A percentile compares a stretch with the other conserved stretches of the same genome.
These are phyloP conservation scores for Paracamarosporium sp. DNA, from an alignment of 2,329 filamentous ascomycete species.

Conservation along the genomic window DNA sequence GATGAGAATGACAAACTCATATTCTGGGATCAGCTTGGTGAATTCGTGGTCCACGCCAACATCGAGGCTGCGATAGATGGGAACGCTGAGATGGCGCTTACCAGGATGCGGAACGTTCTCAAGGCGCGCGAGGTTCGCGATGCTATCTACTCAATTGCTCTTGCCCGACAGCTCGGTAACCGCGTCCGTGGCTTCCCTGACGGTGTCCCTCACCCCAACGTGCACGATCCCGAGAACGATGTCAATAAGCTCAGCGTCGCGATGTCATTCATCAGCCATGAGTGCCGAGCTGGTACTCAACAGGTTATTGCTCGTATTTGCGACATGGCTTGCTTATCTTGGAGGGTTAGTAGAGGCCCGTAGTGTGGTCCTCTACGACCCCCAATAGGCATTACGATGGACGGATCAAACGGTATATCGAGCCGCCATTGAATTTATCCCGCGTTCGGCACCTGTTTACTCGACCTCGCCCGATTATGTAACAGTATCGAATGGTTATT, in stretches of 20 bases:
- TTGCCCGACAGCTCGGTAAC: conserved; percentile 76
- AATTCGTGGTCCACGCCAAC: conserved; percentile 71
- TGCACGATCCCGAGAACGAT: conserved; percentile 43
- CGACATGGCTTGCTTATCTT: conserved; percentile 56
- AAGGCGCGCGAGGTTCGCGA: conserved; percentile 87
- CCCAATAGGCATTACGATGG: neutral
- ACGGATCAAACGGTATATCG: neutral
- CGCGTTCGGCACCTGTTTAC: neutral
- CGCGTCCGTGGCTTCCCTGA: conserved; percentile 57
- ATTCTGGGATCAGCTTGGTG: conserved; percentile 83
- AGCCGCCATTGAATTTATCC: no score
- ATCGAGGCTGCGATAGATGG: conserved; percentile 64
- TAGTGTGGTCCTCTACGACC: conserved; percentile 3
- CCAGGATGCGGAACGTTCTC: conserved; percentile 71
- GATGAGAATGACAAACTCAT: conserved; percentile 64
- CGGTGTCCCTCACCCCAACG: conserved; percentile 36
- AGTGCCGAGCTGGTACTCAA: conserved; percentile 53
- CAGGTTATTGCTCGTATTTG: conserved; percentile 58
- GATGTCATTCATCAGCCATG: conserved; percentile 55
- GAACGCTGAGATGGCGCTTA: conserved; percentile 70
- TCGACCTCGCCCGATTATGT: conserved; percentile 8
- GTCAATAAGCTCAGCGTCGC: conserved; percentile 56
- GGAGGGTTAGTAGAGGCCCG: conserved; percentile 42
- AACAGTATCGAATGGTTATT: conserved; percentile 17
- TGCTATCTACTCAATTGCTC: conserved; percentile 86